A percentile compares a stretch with the other conserved stretches of the same genome.
Conservation (phyloP, 176 grass and related monocot species). For the Ensete ventricosum region DNA sequence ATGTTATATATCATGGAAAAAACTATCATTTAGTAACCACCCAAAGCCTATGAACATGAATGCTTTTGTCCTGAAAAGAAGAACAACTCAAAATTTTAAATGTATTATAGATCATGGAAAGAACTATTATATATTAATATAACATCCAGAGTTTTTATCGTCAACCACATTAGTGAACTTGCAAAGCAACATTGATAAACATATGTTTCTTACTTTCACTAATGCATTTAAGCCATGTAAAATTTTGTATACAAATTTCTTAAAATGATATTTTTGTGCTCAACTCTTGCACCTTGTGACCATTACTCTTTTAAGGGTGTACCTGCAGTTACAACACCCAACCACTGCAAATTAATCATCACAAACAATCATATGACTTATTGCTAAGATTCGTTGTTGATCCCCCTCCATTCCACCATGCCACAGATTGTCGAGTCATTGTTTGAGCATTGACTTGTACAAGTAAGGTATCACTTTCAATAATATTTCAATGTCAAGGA, state of each 20-base stretch:
- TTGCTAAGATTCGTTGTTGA: neutral
- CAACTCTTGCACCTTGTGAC: no score
- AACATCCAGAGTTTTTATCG: neutral
- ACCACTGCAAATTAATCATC: neutral
- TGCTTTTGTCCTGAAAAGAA: slow-evolving; percentile 53
- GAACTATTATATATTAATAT: slow-evolving; percentile 33
- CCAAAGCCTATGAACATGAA: slow-evolving; percentile 67
- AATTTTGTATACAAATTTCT: no score
- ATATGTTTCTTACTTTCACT: neutral
- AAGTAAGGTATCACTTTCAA: no score
- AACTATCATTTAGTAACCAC: slow-evolving; percentile 35
- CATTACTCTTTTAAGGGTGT: no score
- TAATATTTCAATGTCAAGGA: no score
- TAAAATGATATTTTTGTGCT: no score
- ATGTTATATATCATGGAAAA: slow-evolving; percentile 17
- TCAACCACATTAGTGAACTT: neutral
- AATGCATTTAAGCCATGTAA: no score
- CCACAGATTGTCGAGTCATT: neutral
- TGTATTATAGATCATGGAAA: slow-evolving; percentile 16
- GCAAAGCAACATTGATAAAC: neutral
- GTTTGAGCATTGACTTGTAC: no score
- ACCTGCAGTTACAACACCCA: no score
- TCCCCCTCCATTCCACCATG: neutral
- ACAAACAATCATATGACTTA: neutral
- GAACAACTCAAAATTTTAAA: neutral